Evolutionary conservation across 208 protist species (phyloP).

Genomic region (Crithidia mellificae): DNA sequence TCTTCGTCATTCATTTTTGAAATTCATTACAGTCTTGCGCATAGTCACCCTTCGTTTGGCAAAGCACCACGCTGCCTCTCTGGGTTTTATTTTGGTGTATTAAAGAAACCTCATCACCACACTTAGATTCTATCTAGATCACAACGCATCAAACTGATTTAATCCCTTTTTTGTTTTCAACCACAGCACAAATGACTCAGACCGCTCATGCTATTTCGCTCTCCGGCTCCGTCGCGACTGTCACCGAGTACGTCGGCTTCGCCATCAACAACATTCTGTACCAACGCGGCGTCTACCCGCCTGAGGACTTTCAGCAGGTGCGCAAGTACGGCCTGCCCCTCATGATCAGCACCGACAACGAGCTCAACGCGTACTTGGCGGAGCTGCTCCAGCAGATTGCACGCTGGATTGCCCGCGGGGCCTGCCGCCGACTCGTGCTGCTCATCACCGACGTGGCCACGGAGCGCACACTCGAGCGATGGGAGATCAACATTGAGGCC

Average conservation of each 20-base stretch:
- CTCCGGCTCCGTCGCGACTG: conserved; percentile 94
- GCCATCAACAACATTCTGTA: conserved; percentile 95
- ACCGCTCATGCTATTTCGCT: conserved; percentile 91
- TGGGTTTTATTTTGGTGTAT: too few relatives aligned
- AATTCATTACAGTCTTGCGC: too few relatives aligned
- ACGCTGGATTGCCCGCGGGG: conserved; percentile 88
- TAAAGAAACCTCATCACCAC: too few relatives aligned
- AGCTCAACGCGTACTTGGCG: conserved; percentile 95
- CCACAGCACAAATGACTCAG: conserved; percentile 62
- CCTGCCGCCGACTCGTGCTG: conserved; percentile 95
- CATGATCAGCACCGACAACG: conserved; percentile 93
- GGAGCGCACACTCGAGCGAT: conserved; percentile 91
- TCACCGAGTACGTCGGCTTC: conserved; percentile 98
- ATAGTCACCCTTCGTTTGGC: too few relatives aligned
- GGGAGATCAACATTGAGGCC: conserved; percentile 93
- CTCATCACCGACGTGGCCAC: conserved; percentile 78
- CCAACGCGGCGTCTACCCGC: conserved; percentile 97
- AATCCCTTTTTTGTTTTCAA: too few relatives aligned
- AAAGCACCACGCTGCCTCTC: too few relatives aligned
- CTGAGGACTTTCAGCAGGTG: conserved; percentile 93
- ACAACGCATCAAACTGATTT: too few relatives aligned
- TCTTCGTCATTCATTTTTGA: too few relatives aligned
- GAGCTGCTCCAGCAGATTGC: conserved; percentile 95
- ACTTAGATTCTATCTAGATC: too few relatives aligned
- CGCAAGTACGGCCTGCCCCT: conserved; percentile 96